Evolutionary conservation across 2,329 filamentous ascomycete species (phyloP).

Genomic region (Plectosphaerella cucumerina): DNA sequence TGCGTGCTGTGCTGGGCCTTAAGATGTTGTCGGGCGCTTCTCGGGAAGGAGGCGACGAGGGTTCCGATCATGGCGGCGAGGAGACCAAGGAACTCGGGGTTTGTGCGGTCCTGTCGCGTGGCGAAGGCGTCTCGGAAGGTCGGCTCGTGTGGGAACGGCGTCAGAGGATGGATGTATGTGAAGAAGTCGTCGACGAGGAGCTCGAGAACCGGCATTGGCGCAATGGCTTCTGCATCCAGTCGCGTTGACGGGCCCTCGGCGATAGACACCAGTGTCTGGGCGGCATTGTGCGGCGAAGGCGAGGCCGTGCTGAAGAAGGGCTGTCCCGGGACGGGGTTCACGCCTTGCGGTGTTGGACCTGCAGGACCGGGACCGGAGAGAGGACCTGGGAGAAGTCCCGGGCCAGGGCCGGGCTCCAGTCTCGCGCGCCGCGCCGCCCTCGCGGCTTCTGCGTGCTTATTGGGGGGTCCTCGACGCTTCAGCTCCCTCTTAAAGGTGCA

Average conservation of each 20-base stretch:
- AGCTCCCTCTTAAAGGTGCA: constrained; percentile 55
- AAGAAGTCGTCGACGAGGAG: constrained; percentile 78
- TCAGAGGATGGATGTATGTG: constrained; percentile 73
- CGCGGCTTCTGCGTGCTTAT: constrained; percentile 54
- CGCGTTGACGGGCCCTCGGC: constrained; percentile 27
- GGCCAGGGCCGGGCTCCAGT: constrained; percentile 22
- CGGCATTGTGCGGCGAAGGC: constrained; percentile 40
- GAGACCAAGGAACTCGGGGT: constrained; percentile 64
- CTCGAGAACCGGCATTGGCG: constrained; percentile 63
- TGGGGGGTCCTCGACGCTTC: constrained; percentile 55
- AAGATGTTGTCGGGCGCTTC: constrained; percentile 65
- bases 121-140: constrained; percentile 68
- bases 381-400: not conserved
- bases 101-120: constrained; percentile 61
- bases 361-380: no score
- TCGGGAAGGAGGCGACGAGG: constrained; percentile 72
- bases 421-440: constrained; percentile 47
- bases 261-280: constrained; percentile 45
- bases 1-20: constrained; percentile 62
- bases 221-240: constrained; percentile 66
- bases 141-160: constrained; percentile 74
- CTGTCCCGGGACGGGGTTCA: not conserved
- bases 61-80: constrained; percentile 70
- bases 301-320: constrained; percentile 18
- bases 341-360: no score